phyloP scores from a whole-genome alignment of 2,329 filamentous ascomycete genomes.

The Neophaeococcomyces mojaviensis region DNA sequence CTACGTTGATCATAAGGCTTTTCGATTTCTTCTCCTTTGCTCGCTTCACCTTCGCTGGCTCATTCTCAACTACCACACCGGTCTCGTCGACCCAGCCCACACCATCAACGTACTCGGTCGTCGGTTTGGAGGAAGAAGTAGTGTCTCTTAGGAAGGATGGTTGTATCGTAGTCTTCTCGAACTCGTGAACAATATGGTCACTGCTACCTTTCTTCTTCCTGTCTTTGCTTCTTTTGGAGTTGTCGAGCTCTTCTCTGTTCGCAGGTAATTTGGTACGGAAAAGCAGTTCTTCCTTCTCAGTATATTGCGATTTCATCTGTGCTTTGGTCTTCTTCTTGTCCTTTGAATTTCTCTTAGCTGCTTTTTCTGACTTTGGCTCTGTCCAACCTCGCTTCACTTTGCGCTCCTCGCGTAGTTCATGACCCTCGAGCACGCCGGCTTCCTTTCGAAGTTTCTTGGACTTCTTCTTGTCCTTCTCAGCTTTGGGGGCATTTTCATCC shows the following conservation, averaged over 20 bases:
- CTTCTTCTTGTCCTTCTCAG: slow-evolving; percentile 28
- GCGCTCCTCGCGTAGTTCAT: slow-evolving; percentile 64
- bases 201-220: slow-evolving; percentile 55
- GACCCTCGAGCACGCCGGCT: slow-evolving; percentile 48
- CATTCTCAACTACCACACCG: slow-evolving; percentile 63
- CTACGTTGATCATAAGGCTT: slow-evolving; percentile 21
- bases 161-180: slow-evolving; percentile 73
- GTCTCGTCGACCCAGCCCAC: slow-evolving; percentile 80
- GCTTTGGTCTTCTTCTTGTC: slow-evolving; percentile 44
- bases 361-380: slow-evolving; percentile 45
- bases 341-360: slow-evolving; percentile 36
- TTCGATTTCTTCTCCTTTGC: slow-evolving; percentile 13
- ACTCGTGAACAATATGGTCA: slow-evolving; percentile 75
- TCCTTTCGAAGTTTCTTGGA: slow-evolving; percentile 44
- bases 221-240: slow-evolving; percentile 43
- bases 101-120: slow-evolving; percentile 66
- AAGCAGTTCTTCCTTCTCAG: slow-evolving; percentile 69
- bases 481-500: slow-evolving; percentile 25
- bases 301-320: slow-evolving; percentile 67
- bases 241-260: slow-evolving; percentile 30
- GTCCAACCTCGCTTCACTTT: slow-evolving; percentile 89
- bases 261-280: slow-evolving; percentile 76
- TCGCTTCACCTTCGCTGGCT: slow-evolving; percentile 11
- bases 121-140: slow-evolving; percentile 38
- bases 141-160: slow-evolving; percentile 68